Conservation (phyloP, 1,139 yeast genomes). For the Hansenula sp. region DNA sequence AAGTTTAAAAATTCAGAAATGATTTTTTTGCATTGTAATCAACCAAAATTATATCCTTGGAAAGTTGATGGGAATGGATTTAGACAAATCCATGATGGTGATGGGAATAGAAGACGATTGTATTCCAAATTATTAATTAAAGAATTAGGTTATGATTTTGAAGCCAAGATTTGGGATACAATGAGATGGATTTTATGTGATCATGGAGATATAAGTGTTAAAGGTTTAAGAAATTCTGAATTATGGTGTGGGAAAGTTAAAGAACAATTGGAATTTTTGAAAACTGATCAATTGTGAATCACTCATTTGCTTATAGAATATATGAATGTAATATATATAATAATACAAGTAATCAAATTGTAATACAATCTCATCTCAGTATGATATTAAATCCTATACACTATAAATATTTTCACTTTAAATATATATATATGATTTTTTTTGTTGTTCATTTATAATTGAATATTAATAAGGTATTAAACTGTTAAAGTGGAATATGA, state of each 20-base stretch:
- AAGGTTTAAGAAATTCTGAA: constrained; percentile 18
- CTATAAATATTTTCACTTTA: too few species aligned
- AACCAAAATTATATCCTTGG: constrained; percentile 25
- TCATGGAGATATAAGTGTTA: constrained; percentile 22
- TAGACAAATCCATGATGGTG: constrained; percentile 13
- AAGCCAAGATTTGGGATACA: constrained; percentile 19
- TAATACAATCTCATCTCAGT: background rate
- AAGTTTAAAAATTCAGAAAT: constrained; percentile 16
- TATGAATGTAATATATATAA: too few species aligned
- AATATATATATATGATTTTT: background rate
- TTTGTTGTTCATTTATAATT: background rate
- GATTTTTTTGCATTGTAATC: constrained; percentile 23
- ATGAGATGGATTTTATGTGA: constrained; percentile 22
- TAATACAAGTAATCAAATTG: background rate
- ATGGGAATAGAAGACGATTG: constrained; percentile 18
- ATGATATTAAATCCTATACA: too few species aligned
- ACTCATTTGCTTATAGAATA: too few species aligned
- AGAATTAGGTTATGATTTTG: constrained; percentile 21
- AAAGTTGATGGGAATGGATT: constrained; percentile 20
- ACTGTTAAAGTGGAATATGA: too few species aligned
- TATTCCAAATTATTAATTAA: constrained; percentile 15
- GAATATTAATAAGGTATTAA: too few species aligned
- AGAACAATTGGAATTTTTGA: constrained; percentile 15
- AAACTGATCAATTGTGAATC: constrained; percentile 5
- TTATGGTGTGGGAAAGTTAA: constrained; percentile 18